Evolutionary conservation across 2,329 filamentous ascomycete species (phyloP).

Genomic region (Penicillium sp.): DNA sequence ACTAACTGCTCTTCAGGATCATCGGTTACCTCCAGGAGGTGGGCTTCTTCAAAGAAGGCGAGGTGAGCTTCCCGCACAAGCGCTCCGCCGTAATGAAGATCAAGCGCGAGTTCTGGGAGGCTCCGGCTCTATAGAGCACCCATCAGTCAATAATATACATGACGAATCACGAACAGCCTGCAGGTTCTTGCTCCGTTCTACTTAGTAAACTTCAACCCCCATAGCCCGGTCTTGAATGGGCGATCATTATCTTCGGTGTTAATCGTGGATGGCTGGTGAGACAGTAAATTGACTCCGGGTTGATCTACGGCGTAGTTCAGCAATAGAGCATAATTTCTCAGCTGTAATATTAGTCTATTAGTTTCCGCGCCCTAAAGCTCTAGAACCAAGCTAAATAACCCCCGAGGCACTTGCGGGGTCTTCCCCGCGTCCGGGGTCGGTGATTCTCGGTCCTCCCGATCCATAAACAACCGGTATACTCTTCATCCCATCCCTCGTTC

Average conservation of each 20-base stretch:
- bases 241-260: not conserved
- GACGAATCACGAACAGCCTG: conserved; percentile 16
- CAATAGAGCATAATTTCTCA: not conserved
- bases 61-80: conserved; percentile 87
- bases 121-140: conserved; percentile 55
- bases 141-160: not conserved
- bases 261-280: not conserved
- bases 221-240: not conserved
- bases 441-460: conserved; percentile 8
- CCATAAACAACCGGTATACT: not conserved
- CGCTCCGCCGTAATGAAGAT: conserved; percentile 83
- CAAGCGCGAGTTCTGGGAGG: conserved; percentile 74
- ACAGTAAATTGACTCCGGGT: not conserved
- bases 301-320: not conserved
- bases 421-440: conserved; percentile 11
- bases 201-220: too few species aligned
- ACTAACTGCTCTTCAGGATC: conserved; percentile 51
- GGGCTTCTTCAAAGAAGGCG: conserved; percentile 83
- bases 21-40: conserved; percentile 67
- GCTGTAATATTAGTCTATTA: not conserved
- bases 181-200: not conserved
- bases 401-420: not conserved
- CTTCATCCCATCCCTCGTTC: not conserved
- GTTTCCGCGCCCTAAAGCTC: not conserved
- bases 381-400: not conserved